Evolutionary conservation across 495 filamentous ascomycete genomes (phyloP).

Genomic region (Xylaria intraflava): DNA sequence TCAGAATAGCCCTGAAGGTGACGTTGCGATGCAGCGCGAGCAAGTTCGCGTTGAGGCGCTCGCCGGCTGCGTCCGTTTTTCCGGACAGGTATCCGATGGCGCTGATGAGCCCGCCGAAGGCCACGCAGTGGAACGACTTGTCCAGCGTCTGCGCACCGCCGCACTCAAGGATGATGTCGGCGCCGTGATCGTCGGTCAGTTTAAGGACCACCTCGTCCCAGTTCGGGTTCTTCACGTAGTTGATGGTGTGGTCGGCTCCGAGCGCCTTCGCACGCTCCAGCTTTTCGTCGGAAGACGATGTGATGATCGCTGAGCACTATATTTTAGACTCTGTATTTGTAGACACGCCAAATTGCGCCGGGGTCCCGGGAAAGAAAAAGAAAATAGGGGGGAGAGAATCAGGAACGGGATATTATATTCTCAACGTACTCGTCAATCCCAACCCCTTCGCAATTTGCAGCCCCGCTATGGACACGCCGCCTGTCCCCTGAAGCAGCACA

Average conservation of each 20-base stretch:
- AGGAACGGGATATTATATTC: no score
- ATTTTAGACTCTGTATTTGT: background rate
- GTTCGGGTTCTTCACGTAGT: constrained; percentile 36
- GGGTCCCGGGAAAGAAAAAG: background rate
- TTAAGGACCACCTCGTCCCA: constrained; percentile 39
- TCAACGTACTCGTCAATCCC: constrained; percentile 32
- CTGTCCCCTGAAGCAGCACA: constrained; percentile 42
- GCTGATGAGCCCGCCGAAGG: constrained; percentile 40
- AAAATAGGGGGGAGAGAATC: background rate
- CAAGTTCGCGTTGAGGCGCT: constrained; percentile 32
- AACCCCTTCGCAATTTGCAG: constrained; percentile 35
- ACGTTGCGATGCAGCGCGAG: constrained; percentile 33
- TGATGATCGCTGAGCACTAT: constrained; percentile 37
- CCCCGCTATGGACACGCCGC: constrained; percentile 34
- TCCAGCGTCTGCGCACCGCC: constrained; percentile 41
- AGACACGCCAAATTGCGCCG: background rate
- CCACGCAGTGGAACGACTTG: constrained; percentile 35
- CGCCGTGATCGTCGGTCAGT: constrained; percentile 31
- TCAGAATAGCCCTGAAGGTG: constrained; percentile 30
- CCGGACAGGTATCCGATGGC: constrained; percentile 40
- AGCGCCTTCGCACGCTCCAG: constrained; percentile 33
- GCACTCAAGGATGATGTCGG: constrained; percentile 46
- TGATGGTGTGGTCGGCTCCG: constrained; percentile 40
- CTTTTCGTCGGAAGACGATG: constrained; percentile 40
- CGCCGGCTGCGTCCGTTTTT: constrained; percentile 36